A percentile compares a stretch with the other conserved stretches of the same genome.
These are phyloP conservation scores for Fraxinus sp. DNA, from an alignment of 305 asterid genomes.

Conservation along the genomic window DNA sequence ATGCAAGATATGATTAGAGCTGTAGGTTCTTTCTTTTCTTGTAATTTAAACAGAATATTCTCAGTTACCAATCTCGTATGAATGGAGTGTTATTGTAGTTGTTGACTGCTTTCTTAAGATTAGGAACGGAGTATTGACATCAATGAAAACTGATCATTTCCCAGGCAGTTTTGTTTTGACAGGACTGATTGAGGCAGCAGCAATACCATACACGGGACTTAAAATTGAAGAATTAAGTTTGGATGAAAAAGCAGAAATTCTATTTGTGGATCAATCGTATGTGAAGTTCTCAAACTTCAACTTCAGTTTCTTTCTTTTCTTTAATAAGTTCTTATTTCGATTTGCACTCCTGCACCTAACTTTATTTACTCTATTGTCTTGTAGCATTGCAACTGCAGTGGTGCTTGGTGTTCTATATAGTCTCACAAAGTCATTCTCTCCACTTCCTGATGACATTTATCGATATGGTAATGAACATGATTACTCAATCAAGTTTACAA, in stretches of 20 bases:
- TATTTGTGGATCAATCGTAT: slow-evolving; percentile 81
- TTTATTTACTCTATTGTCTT: slow-evolving; percentile 11
- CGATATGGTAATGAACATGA: slow-evolving; percentile 62
- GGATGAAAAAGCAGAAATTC: slow-evolving; percentile 89
- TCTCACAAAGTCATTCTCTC: slow-evolving; percentile 78
- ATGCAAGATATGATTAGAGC: not conserved
- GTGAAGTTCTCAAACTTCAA: slow-evolving; percentile 9
- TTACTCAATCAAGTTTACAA: not conserved
- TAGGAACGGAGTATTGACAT: slow-evolving; percentile 7
- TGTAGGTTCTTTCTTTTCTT: not conserved
- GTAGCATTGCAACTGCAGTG: slow-evolving; percentile 56
- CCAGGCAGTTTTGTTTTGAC: slow-evolving; percentile 98
- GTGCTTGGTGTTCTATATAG: slow-evolving; percentile 80
- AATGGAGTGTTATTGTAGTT: not conserved
- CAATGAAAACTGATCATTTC: slow-evolving; percentile 44
- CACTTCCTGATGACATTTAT: slow-evolving; percentile 84
- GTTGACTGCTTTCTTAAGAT: not conserved
- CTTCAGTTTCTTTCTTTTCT: not conserved
- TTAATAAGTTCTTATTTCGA: not conserved
- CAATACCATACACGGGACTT: slow-evolving; percentile 66
- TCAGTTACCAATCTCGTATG: not conserved
- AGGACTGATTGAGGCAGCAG: slow-evolving; percentile 85
- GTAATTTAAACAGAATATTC: not conserved
- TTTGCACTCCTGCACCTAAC: slow-evolving; percentile 16
- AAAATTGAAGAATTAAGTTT: slow-evolving; percentile 62